Conservation (phyloP, 495 filamentous ascomycete species). For the Penicillium taxi region DNA sequence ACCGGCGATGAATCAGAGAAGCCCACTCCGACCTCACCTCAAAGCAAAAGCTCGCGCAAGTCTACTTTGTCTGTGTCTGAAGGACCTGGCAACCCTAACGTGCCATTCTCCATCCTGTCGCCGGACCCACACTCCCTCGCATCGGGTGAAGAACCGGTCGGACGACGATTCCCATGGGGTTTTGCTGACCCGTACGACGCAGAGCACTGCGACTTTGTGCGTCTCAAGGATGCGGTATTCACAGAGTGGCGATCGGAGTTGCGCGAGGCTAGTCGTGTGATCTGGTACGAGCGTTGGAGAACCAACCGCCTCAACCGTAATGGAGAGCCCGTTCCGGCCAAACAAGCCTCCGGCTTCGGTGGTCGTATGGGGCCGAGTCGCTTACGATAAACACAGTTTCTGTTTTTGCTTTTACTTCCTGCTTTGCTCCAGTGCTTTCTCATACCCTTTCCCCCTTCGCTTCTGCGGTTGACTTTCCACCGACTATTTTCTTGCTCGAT, state of each 20-base stretch:
- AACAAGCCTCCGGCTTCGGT: slow-evolving; percentile 14
- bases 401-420: slow-evolving; percentile 1
- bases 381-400: slow-evolving; percentile 17
- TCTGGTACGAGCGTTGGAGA: slow-evolving; percentile 97
- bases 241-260: slow-evolving; percentile 87
- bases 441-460: slow-evolving; percentile 18
- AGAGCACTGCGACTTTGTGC: slow-evolving; percentile 90
- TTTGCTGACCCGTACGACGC: slow-evolving; percentile 87
- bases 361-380: slow-evolving; percentile 32
- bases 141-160: slow-evolving; percentile 48
- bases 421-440: slow-evolving; percentile 2
- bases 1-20: slow-evolving; percentile 1
- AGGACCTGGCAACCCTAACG: slow-evolving; percentile 31
- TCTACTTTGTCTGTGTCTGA: slow-evolving; percentile 14
- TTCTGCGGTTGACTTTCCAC: slow-evolving; percentile 23
- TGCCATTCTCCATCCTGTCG: slow-evolving; percentile 89
- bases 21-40: slow-evolving; percentile 6
- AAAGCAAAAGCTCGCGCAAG: slow-evolving; percentile 21
- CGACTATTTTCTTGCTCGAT: slow-evolving; percentile 11
- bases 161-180: slow-evolving; percentile 90
- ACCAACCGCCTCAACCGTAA: slow-evolving; percentile 56
- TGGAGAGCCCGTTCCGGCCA: slow-evolving; percentile 16
- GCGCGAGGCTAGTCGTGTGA: slow-evolving; percentile 81
- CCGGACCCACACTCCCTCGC: slow-evolving; percentile 82
- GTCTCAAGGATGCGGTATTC: slow-evolving; percentile 85